A percentile compares a stretch with the other conserved stretches of the same genome.
Conservation (phyloP, 305 asterid species). For the Fraxinus albicans region DNA sequence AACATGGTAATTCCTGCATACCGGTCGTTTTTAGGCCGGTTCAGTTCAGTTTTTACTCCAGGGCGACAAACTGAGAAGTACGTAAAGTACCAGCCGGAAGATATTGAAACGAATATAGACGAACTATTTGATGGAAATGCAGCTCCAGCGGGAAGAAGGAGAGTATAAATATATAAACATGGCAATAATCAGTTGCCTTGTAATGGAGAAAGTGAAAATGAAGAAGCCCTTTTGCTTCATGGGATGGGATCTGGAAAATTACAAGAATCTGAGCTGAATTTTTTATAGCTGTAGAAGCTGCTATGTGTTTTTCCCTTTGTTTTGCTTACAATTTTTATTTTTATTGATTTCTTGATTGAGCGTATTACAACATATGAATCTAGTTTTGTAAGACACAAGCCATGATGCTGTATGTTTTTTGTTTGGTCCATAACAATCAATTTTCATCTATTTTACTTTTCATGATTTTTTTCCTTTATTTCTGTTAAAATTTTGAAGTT, state of each 20-base stretch:
- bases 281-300: slow-evolving; percentile 1
- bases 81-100: slow-evolving; percentile 82
- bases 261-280: not conserved
- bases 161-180: slow-evolving; percentile 13
- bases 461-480: not conserved
- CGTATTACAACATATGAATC: not conserved
- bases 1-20: slow-evolving; percentile 96
- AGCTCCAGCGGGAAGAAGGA: slow-evolving; percentile 43
- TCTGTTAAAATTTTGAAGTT: too few relatives aligned
- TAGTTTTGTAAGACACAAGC: not conserved
- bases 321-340: not conserved
- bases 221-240: not conserved
- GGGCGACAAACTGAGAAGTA: slow-evolving; percentile 94
- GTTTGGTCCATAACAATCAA: not conserved
- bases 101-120: slow-evolving; percentile 67
- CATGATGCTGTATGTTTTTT: not conserved
- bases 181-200: not conserved
- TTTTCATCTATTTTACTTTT: not conserved
- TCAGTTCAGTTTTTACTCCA: slow-evolving; percentile 68
- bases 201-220: not conserved
- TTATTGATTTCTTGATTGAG: not conserved
- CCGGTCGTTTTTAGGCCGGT: slow-evolving; percentile 81
- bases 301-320: not conserved
- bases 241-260: not conserved
- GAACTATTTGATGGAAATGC: slow-evolving; percentile 80